Conservation (phyloP, 2,329 filamentous ascomycete genomes). For the Colletotrichum liaoningense region DNA sequence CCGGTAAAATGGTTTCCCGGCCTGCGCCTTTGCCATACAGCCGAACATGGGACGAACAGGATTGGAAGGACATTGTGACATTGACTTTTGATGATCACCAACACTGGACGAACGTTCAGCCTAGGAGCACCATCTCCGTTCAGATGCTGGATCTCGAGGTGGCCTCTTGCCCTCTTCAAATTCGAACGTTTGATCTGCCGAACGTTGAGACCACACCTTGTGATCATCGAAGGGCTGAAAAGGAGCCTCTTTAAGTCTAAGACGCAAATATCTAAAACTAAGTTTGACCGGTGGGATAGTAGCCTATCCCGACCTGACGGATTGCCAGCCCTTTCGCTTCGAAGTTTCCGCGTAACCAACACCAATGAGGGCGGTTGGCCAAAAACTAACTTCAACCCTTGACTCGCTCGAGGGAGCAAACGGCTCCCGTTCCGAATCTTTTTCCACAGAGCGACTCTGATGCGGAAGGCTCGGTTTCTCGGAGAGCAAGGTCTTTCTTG, state of each 20-base stretch:
- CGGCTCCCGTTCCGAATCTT: background rate
- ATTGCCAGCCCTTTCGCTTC: background rate
- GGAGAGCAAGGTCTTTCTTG: background rate
- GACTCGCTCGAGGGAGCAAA: background rate
- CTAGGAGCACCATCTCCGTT: background rate
- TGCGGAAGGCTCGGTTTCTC: background rate
- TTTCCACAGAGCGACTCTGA: background rate
- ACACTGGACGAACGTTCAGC: background rate
- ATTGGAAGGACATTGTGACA: background rate
- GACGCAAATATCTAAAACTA: background rate
- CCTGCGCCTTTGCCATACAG: constrained; percentile 1
- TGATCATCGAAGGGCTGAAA: background rate
- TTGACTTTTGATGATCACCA: background rate
- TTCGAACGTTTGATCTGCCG: background rate
- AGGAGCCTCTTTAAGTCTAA: background rate
- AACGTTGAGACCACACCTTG: too few species aligned
- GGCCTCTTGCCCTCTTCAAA: background rate
- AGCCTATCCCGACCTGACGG: background rate
- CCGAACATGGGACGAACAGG: constrained; percentile 6
- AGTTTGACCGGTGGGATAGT: background rate
- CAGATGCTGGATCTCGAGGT: background rate
- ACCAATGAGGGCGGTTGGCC: background rate
- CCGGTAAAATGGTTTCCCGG: background rate
- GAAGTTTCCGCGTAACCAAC: background rate
- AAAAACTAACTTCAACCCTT: background rate